Percentiles rank a stretch among this genome's conserved stretches.
Conservation (phyloP, 2,329 filamentous ascomycete genomes). For the Ophiognomonia clavigignenti-juglandacearum region DNA sequence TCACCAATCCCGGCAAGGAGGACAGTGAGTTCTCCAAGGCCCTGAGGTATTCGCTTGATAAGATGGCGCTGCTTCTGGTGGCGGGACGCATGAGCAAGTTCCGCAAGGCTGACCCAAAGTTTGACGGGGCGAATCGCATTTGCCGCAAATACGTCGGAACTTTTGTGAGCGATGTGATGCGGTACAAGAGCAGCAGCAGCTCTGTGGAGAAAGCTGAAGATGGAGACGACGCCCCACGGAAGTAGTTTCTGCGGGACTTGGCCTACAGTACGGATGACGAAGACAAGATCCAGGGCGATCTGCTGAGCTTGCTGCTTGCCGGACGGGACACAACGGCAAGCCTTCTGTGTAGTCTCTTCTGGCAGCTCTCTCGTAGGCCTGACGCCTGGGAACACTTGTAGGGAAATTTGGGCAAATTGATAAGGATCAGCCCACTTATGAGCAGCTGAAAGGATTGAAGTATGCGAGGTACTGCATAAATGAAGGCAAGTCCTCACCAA, state of each 20-base stretch:
- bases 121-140: neutral
- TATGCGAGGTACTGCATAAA: conserved; percentile 2
- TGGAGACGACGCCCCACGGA: too few relatives aligned
- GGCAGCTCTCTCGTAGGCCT: neutral
- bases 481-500: neutral
- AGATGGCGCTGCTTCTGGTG: neutral
- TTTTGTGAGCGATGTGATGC: too few relatives aligned
- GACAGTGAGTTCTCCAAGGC: neutral
- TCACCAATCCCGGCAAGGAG: neutral
- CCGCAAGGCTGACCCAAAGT: neutral
- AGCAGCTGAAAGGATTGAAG: neutral
- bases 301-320: neutral
- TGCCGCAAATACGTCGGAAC: neutral
- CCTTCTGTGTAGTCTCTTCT: conserved; percentile 1
- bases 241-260: too few relatives aligned
- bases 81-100: neutral
- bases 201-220: neutral
- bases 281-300: neutral
- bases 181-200: too few relatives aligned
- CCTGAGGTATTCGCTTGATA: neutral
- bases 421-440: neutral
- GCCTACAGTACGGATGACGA: neutral
- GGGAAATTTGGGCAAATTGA: neutral
- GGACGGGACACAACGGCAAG: conserved; percentile 3
- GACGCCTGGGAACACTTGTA: neutral